Conservation (phyloP, 2,329 filamentous ascomycete species). For the Aspergillus sp. region DNA sequence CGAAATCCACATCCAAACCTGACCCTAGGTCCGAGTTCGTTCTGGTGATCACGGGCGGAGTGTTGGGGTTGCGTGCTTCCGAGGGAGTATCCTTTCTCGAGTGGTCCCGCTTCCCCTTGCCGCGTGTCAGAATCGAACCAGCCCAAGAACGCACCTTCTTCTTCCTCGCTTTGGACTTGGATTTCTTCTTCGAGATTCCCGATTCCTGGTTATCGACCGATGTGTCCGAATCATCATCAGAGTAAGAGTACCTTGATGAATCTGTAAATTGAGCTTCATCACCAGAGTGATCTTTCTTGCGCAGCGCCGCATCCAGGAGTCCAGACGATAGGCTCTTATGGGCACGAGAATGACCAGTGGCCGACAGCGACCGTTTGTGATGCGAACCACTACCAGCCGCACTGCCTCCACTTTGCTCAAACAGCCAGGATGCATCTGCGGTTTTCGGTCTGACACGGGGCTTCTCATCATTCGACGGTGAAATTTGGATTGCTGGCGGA, state of each 20-base stretch:
- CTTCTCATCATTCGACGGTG: conserved; percentile 27
- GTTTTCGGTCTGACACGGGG: conserved; percentile 35
- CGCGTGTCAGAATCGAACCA: conserved; percentile 42
- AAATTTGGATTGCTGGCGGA: conserved; percentile 47
- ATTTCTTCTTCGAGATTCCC: conserved; percentile 22
- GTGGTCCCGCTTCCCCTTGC: conserved; percentile 39
- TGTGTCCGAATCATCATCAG: conserved; percentile 21
- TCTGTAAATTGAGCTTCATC: conserved; percentile 14
- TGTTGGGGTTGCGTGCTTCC: conserved; percentile 17
- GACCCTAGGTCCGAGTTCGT: conserved; percentile 36
- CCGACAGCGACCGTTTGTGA: conserved; percentile 35
- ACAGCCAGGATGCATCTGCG: conserved; percentile 32
- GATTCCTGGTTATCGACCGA: conserved; percentile 20
- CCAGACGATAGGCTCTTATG: conserved; percentile 25
- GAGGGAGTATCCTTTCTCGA: conserved; percentile 32
- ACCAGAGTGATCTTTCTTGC: conserved; percentile 8
- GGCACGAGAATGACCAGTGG: conserved; percentile 26
- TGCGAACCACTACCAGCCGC: conserved; percentile 11
- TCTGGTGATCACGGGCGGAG: conserved; percentile 35
- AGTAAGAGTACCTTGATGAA: conserved; percentile 12
- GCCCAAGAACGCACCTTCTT: conserved; percentile 66
- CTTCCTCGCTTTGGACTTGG: conserved; percentile 44
- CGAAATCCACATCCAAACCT: conserved; percentile 40
- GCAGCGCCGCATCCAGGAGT: conserved; percentile 19
- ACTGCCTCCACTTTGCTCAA: conserved; percentile 16